Percentiles rank a stretch among this genome's conserved stretches.
These are phyloP conservation scores for Ophiostoma tasmaniense DNA, from an alignment of 2,329 filamentous ascomycete genomes.

Conservation along the genomic window DNA sequence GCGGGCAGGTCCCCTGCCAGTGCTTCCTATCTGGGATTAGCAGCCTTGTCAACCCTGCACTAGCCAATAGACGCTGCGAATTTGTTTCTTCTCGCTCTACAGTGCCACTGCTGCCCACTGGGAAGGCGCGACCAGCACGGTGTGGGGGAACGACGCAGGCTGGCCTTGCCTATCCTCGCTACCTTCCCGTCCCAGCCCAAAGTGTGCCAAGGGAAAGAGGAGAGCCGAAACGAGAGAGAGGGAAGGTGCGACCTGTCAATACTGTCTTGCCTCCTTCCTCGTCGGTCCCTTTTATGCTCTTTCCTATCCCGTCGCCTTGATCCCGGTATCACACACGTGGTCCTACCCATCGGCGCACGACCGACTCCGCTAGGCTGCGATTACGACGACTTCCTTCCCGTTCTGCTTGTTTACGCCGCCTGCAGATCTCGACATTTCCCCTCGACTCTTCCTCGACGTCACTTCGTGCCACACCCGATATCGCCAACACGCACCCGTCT, in stretches of 20 bases:
- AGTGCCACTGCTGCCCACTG: not conserved
- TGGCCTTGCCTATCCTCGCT: not conserved
- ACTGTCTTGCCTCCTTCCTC: not conserved
- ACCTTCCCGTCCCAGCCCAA: not conserved
- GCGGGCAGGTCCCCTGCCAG: slow-evolving; percentile 3
- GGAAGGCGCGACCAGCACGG: not conserved
- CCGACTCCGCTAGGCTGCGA: not conserved
- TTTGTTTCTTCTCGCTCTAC: not conserved
- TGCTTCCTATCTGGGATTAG: slow-evolving; percentile 3
- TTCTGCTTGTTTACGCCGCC: not conserved
- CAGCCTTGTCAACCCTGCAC: not conserved
- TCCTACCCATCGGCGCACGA: not conserved
- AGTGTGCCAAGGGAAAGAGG: slow-evolving; percentile 5
- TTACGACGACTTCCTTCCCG: not conserved
- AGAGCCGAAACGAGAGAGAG: not conserved
- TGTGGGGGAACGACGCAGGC: slow-evolving; percentile 2
- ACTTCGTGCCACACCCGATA: slow-evolving; percentile 7
- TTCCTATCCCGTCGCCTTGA: not conserved
- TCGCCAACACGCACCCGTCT: not conserved
- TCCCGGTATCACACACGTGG: not conserved
- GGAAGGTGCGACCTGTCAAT: not conserved
- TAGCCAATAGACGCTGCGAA: not conserved
- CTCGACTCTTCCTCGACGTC: not conserved
- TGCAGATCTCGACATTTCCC: not conserved
- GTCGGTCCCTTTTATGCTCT: not conserved